Percentiles rank a stretch among this genome's conserved stretches.
Evolutionary conservation across 495 filamentous ascomycete genomes (phyloP).

Genomic region (Neurospora discreta): DNA sequence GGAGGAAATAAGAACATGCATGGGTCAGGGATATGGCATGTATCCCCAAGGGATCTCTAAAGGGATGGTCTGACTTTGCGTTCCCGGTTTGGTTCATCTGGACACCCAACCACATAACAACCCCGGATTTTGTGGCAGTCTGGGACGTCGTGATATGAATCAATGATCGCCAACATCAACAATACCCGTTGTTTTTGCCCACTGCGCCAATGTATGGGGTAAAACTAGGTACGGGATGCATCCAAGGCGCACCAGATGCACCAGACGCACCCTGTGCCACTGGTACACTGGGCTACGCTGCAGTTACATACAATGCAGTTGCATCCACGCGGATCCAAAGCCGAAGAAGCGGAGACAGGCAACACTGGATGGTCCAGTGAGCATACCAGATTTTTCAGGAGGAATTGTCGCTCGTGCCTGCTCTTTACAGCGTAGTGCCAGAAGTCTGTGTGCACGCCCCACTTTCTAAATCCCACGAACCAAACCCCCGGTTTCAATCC

Average conservation of each 20-base stretch:
- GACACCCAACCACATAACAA: neutral
- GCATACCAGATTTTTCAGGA: neutral
- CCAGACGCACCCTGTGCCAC: neutral
- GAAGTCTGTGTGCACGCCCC: too few relatives aligned
- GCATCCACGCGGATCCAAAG: neutral
- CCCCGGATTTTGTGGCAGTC: neutral
- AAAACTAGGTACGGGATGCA: neutral
- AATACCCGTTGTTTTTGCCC: neutral
- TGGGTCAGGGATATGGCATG: neutral
- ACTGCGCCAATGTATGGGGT: neutral
- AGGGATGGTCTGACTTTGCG: neutral
- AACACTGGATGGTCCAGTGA: neutral
- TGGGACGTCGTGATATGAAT: neutral
- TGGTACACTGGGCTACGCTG: neutral
- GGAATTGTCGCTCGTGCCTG: neutral
- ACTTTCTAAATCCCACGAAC: too few relatives aligned
- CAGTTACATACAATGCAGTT: neutral
- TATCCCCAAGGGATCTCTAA: neutral
- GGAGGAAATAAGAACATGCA: slow-evolving; percentile 6
- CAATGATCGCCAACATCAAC: neutral
- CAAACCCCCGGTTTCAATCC: too few relatives aligned
- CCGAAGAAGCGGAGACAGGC: neutral
- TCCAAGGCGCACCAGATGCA: neutral
- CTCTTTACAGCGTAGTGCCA: too few relatives aligned
- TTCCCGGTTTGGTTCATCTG: neutral